Conservation (phyloP, 1,139 yeast genomes). For the Lodderomyces margitis region DNA sequence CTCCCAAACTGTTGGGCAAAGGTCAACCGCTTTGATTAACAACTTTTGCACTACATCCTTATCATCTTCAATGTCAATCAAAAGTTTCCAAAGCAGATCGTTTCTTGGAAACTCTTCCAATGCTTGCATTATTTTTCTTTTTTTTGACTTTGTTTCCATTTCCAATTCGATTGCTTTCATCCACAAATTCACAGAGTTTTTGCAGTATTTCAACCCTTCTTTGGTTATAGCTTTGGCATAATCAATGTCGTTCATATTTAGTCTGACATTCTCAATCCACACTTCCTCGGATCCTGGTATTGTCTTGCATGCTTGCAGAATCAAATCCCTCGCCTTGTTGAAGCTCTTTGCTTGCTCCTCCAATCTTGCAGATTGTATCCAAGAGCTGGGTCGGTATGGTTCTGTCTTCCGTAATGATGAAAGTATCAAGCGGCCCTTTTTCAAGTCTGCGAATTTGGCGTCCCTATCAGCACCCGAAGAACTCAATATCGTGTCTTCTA, state of each 20-base stretch:
- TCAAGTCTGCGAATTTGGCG: constrained; percentile 15
- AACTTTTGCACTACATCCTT: constrained; percentile 51
- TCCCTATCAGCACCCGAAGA: constrained; percentile 13
- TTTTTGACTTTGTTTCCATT: constrained; percentile 48
- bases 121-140: constrained; percentile 60
- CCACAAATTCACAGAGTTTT: constrained; percentile 68
- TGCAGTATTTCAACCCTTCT: constrained; percentile 60
- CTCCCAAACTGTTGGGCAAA: constrained; percentile 60
- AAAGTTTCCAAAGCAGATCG: constrained; percentile 50
- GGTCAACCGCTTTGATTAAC: constrained; percentile 64
- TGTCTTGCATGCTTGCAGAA: constrained; percentile 68
- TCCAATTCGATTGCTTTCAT: constrained; percentile 66
- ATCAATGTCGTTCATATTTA: constrained; percentile 51
- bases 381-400: constrained; percentile 72
- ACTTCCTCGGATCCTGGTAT: constrained; percentile 69
- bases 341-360: constrained; percentile 66
- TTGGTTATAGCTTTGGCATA: constrained; percentile 57
- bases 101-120: constrained; percentile 51
- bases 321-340: constrained; percentile 56
- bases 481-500: constrained; percentile 14
- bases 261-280: constrained; percentile 78
- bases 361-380: constrained; percentile 85
- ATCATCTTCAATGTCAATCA: constrained; percentile 51
- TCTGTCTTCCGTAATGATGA: constrained; percentile 68
- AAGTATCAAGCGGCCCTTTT: constrained; percentile 58